Evolutionary conservation across 2,329 filamentous ascomycete genomes (phyloP), one percentile per base, ranked within the genome.

Genomic region (Fusarium domesticum): DNA sequence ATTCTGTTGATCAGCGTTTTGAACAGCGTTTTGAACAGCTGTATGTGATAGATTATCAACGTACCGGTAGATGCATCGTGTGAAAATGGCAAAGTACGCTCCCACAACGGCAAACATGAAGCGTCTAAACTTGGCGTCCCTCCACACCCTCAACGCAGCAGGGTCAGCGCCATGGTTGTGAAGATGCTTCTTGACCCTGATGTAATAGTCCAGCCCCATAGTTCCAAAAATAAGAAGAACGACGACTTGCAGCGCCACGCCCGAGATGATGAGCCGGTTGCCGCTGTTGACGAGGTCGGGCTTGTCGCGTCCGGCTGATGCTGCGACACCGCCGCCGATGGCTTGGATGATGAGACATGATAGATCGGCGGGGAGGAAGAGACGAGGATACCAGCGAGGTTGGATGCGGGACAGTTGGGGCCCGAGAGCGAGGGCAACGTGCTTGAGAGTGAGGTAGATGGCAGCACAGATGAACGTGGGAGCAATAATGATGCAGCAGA

Each of bases 401-500:
- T 67, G 68, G 44, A 81, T 56, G 50, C 75, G 73, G n/a, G 77
- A 80, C 41, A 78, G 67, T 30, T 53, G 34, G 7, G 77, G 71
- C 62, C 68, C 70, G 48, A 80, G 67, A 36, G 70, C 64, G 25
- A 77, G 64, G 45, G 74, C 71, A 52, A 79, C 63, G 68, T 83
- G 80, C 62, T 82, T 81, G 47, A 84, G 74, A 4, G 77, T 82
- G 18, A 85, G 74, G 67, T 84, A 85, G 63, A 84, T 76, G 58
- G 72, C 75, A 51, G 80, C 78, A 64, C 79, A 81, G 64, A 83
- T 70, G 46, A 84, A 72, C 20, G 80, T 79, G 3, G 77, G 77
- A n/a, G 69, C 76, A 39, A 81, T 70, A 63, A 81, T 77, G 65
- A 81, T 78, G 64, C 72, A 69, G 64, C 73, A 74, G 61, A 83